Evolutionary conservation across 163 green algal genomes (phyloP), one percentile per base, ranked within the genome.

Genomic region (Botryococcus braunii): DNA sequence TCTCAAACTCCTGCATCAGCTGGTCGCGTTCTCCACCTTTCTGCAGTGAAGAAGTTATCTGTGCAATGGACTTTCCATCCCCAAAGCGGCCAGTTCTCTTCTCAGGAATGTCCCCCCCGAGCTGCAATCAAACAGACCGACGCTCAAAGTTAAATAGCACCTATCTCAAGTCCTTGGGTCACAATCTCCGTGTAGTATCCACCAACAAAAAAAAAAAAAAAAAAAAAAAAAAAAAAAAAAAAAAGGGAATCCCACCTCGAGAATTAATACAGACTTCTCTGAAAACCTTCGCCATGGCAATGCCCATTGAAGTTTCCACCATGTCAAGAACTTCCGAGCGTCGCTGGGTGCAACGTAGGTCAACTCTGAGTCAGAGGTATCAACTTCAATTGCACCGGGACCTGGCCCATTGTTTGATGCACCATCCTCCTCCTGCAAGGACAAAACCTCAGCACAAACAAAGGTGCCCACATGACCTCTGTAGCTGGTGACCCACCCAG

Each of bases 261-360:
- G 84, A 2, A 82, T 70, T 0, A 97, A 82, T 29, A 90, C 83
- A 27, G 82, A 86, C 57, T 74, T 85, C 47, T 84, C 84, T 72
- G 95, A 93, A 70, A 97, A 93, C 23, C 87, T 76, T 31, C 89
- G 72, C 91, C 91, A 97, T 8, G 89, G 91, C 68, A 90, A 77
- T 7, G 89, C 88, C 60, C 92, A 86, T 5, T 80, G 63, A 46
- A 97, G 80, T 52, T 82, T 83, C 65, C 80, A 74, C 37, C 36
- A 76, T 21, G 87, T 90, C 77, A 71, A 84, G 9, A 76, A 77
- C 55, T 69, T 69, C 13, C 66, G 62, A 8, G 41, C 6, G 1
- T 38, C 59, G 36, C 27, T 50, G 11, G 35, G 59, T 25, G 59
- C 23, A 9, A n/a, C 38, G 4, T 47, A 66, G 0, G 32, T 38